Evolutionary conservation across 2,329 filamentous ascomycete species (phyloP).

Genomic region (Cladobotryum mycophilum): DNA sequence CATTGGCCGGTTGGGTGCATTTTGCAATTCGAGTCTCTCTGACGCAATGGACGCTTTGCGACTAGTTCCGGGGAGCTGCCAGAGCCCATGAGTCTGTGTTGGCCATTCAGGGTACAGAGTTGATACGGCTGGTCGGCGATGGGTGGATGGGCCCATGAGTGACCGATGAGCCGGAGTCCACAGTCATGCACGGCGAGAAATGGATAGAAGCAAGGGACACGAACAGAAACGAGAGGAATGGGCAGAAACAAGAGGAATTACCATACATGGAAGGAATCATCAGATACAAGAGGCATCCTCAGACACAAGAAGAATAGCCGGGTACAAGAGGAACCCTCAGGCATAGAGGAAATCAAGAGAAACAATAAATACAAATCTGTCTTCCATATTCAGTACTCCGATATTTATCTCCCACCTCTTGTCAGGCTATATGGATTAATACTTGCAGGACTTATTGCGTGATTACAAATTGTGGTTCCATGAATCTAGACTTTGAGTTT

Average conservation of each 20-base stretch:
- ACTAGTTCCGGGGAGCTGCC: slow-evolving; percentile 3
- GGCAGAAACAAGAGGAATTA: neutral
- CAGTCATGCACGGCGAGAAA: neutral
- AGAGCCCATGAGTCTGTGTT: too few relatives aligned
- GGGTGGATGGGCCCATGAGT: neutral
- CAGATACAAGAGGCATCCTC: neutral
- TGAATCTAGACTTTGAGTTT: neutral
- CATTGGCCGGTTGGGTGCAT: slow-evolving; percentile 20
- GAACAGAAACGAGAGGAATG: too few relatives aligned
- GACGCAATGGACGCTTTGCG: slow-evolving; percentile 21
- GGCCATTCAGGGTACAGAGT: too few relatives aligned
- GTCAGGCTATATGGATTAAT: neutral
- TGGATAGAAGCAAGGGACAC: neutral
- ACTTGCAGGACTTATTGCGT: too few relatives aligned
- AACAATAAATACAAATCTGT: neutral
- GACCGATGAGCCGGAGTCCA: slow-evolving; percentile 6
- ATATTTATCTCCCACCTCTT: neutral
- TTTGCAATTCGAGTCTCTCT: slow-evolving; percentile 22
- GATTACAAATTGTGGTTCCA: too few relatives aligned
- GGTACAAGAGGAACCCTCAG: too few relatives aligned
- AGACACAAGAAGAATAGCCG: too few relatives aligned
- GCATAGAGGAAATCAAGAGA: too few relatives aligned
- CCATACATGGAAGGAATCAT: neutral
- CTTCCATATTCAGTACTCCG: neutral
- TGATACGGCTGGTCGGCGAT: slow-evolving; percentile 5